Conservation (phyloP, 257 asterid genomes). For the Pogostemon cablin region DNA sequence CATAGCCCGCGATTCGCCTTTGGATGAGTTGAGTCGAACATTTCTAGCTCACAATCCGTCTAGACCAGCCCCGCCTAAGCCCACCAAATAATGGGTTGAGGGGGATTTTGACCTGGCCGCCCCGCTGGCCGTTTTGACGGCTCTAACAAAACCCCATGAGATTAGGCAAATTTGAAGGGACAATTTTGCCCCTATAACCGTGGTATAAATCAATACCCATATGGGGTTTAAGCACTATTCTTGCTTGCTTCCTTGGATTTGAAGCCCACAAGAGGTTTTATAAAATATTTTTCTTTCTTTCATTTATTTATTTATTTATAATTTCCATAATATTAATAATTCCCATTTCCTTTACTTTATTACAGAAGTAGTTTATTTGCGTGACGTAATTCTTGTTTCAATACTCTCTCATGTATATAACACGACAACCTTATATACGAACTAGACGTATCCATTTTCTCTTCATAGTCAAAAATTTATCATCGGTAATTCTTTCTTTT, state of each 20-base stretch:
- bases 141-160: conserved; percentile 26
- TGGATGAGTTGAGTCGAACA: no score
- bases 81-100: no score
- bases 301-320: not conserved
- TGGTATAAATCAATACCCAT: conserved; percentile 34
- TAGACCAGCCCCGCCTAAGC: no score
- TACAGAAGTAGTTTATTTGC: conserved; percentile 35
- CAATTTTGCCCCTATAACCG: conserved; percentile 30
- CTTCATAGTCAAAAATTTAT: conserved; percentile 27
- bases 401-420: not conserved
- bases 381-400: conserved; percentile 39
- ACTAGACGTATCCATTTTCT: conserved; percentile 26
- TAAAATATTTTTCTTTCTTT: not conserved
- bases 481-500: conserved; percentile 36
- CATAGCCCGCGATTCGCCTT: no score
- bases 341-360: conserved; percentile 9
- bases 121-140: no score
- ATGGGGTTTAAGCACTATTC: conserved; percentile 43
- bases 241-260: conserved; percentile 32
- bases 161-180: conserved; percentile 30
- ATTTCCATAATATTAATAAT: not conserved
- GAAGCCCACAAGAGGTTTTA: conserved; percentile 56
- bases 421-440: not conserved
- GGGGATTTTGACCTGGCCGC: no score
- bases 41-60: no score